Evolutionary conservation across 1,139 yeast species (phyloP).

Genomic region (Geotrichum phurueaensis): DNA sequence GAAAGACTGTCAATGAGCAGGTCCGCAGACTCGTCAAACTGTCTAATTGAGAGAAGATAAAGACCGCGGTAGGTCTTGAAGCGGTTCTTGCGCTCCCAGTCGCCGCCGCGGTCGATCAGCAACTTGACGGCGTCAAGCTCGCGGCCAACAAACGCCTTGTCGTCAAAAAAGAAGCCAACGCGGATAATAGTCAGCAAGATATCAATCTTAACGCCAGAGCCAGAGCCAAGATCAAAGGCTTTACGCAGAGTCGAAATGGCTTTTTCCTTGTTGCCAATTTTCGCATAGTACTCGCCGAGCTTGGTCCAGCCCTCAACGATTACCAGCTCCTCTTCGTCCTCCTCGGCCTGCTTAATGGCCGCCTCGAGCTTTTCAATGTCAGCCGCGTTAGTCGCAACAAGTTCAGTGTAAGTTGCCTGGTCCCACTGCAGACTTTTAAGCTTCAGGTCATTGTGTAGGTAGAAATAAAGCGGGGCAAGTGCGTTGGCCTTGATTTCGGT

Average conservation of each 20-base stretch:
- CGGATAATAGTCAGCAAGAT: conserved; percentile 73
- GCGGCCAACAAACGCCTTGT: conserved; percentile 61
- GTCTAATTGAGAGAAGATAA: conserved; percentile 75
- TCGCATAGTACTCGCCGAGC: conserved; percentile 83
- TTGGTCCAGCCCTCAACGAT: conserved; percentile 68
- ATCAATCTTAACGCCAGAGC: conserved; percentile 88
- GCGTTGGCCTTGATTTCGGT: conserved; percentile 52
- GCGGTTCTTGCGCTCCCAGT: conserved; percentile 97
- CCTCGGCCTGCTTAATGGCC: conserved; percentile 67
- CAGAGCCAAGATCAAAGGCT: conserved; percentile 74
- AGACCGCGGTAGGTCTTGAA: conserved; percentile 89
- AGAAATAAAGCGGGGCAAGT: conserved; percentile 81
- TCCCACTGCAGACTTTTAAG: conserved; percentile 46
- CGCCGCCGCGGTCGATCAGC: conserved; percentile 92
- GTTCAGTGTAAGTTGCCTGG: conserved; percentile 46
- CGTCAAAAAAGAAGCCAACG: conserved; percentile 81
- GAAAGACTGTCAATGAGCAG: conserved; percentile 85
- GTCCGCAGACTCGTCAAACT: conserved; percentile 76
- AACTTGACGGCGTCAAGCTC: conserved; percentile 68
- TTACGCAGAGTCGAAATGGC: conserved; percentile 69
- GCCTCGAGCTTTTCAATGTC: conserved; percentile 54
- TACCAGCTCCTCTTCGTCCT: conserved; percentile 86
- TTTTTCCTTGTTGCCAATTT: conserved; percentile 70
- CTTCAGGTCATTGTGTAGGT: conserved; percentile 49
- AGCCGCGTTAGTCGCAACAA: conserved; percentile 50